phyloP scores from a whole-genome alignment of 129 eudicot genomes.

The Scalesia atractyloides region DNA sequence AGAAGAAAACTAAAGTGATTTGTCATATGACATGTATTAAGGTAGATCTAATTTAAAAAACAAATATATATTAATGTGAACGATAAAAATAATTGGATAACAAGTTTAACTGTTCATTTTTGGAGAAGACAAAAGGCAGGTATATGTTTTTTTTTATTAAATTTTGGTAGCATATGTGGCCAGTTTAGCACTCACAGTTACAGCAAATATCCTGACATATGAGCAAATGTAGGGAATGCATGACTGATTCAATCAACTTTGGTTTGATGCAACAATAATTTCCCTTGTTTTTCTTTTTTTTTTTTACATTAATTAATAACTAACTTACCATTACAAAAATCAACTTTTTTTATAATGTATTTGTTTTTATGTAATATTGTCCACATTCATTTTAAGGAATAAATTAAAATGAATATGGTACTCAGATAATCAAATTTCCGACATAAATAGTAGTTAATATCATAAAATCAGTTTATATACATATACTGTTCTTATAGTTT shows the following conservation, averaged over 20 bases:
- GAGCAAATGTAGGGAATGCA: slow-evolving; percentile 39
- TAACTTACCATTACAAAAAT: neutral
- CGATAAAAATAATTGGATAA: neutral
- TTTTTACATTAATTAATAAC: neutral
- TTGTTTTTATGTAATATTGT: no score
- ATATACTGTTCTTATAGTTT: no score
- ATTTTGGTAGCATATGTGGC: slow-evolving; percentile 28
- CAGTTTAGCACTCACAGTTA: slow-evolving; percentile 33
- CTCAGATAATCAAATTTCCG: no score
- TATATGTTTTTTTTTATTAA: slow-evolving; percentile 15
- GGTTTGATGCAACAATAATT: slow-evolving; percentile 18
- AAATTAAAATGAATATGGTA: neutral
- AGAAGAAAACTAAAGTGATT: neutral
- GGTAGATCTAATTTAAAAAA: neutral
- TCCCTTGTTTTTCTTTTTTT: neutral
- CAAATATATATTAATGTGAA: neutral
- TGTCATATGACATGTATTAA: neutral
- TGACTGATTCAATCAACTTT: slow-evolving; percentile 25
- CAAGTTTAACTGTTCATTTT: neutral
- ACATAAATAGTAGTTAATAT: no score
- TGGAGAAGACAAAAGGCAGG: slow-evolving; percentile 2
- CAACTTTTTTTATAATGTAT: no score
- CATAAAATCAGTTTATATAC: no score
- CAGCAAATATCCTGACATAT: slow-evolving; percentile 32
- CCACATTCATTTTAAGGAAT: neutral